Conservation (phyloP, 768 basidiomycete species). For the Kwoniella europaea region DNA sequence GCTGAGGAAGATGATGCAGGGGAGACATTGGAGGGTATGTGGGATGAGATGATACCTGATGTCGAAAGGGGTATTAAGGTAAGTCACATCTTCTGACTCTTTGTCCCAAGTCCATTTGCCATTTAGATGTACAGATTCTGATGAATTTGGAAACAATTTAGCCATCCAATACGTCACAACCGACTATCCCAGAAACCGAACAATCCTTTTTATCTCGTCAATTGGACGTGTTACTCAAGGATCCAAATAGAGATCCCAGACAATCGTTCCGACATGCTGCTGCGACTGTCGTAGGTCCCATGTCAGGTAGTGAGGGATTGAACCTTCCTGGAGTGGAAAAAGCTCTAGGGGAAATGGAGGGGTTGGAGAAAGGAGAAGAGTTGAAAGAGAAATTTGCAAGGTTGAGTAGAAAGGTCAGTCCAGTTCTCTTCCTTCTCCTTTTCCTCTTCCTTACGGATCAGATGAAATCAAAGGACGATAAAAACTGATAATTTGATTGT, state of each 20-base stretch:
- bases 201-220: slow-evolving; percentile 89
- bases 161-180: slow-evolving; percentile 3
- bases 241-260: slow-evolving; percentile 85
- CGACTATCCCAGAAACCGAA: slow-evolving; percentile 74
- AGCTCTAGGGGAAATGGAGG: slow-evolving; percentile 86
- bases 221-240: slow-evolving; percentile 88
- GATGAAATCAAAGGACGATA: neutral
- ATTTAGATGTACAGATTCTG: neutral
- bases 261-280: slow-evolving; percentile 77
- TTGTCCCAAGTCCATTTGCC: neutral
- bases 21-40: slow-evolving; percentile 71
- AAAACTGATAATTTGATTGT: neutral
- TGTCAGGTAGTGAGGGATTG: slow-evolving; percentile 84
- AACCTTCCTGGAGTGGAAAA: slow-evolving; percentile 84
- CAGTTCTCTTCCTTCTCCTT: neutral
- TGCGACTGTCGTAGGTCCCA: slow-evolving; percentile 81
- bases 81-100: slow-evolving; percentile 39
- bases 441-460: neutral
- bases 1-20: slow-evolving; percentile 63
- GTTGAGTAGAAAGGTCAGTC: slow-evolving; percentile 41
- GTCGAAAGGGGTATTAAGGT: slow-evolving; percentile 74
- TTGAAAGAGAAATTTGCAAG: slow-evolving; percentile 52
- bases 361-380: slow-evolving; percentile 48
- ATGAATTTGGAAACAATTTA: neutral
- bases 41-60: slow-evolving; percentile 69